Evolutionary conservation across 805 yeast species (phyloP).

Genomic region (Kodamaea neixiangensis): DNA sequence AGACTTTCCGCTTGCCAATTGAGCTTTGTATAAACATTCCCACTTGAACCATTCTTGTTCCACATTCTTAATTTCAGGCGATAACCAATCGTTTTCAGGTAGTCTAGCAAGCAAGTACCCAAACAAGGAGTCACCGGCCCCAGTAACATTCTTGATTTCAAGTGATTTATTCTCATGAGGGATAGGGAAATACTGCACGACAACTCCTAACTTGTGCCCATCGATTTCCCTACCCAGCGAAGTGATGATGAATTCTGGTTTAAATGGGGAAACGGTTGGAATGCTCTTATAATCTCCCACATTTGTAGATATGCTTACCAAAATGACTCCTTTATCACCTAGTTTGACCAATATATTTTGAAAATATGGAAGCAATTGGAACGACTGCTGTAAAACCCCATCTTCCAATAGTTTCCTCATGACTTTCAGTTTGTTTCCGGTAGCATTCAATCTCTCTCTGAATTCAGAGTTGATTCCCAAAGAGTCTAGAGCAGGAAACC

Average conservation of each 20-base stretch:
- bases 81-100: constrained; percentile 29
- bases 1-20: constrained; percentile 41
- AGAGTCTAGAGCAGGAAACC: constrained; percentile 76
- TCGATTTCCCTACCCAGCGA: constrained; percentile 13
- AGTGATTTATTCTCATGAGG: constrained; percentile 31
- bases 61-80: constrained; percentile 21
- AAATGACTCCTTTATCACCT: constrained; percentile 63
- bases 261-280: constrained; percentile 33
- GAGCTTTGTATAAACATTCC: constrained; percentile 38
- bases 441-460: constrained; percentile 45
- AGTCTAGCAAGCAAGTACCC: constrained; percentile 57
- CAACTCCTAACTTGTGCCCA: constrained; percentile 47
- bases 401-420: constrained; percentile 27
- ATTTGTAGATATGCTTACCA: constrained; percentile 35
- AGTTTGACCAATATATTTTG: constrained; percentile 67
- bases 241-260: constrained; percentile 24
- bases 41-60: constrained; percentile 42
- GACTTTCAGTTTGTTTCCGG: constrained; percentile 23
- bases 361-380: constrained; percentile 72
- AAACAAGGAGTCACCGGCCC: constrained; percentile 83
- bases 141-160: constrained; percentile 67
- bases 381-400: constrained; percentile 65
- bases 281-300: constrained; percentile 32
- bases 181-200: constrained; percentile 62
- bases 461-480: constrained; percentile 51